Evolutionary conservation across 495 filamentous ascomycete species (phyloP), one percentile per base, ranked within the genome.

Genomic region (Bombardia bombarda): DNA sequence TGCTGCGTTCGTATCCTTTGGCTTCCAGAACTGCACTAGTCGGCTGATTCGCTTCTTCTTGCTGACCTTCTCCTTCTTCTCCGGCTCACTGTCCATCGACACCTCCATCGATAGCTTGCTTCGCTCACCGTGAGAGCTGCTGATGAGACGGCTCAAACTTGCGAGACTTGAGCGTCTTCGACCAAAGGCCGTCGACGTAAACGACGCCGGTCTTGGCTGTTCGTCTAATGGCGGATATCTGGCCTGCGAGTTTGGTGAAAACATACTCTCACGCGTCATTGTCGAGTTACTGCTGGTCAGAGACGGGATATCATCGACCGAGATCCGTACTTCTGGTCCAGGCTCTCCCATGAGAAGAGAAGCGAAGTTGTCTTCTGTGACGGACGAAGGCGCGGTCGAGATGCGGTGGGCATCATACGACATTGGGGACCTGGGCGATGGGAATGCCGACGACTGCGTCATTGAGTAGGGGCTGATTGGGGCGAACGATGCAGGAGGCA

Each of bases 201-300:
- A 73, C 0, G 84, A 89, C 13, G 78, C 73, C 7, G 84, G 80
- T 26, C 84, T 75, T 33, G 74, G 70, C 40, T 83, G 82, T 14
- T 73, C 71, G 16, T 49, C 49, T 18, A 56, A 38, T 19, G 58
- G 50, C 26, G 50, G 61, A 36, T 50, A 50, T 22, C 58, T 50
- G 16, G 62, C 51, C 37, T 60, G 53, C 3, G 53, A 56, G 14
- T 58, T 35, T 9, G 66, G 59, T 0, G 56, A 47, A n/a, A 66
- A 65, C 10, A 60, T 52, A 55, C 73, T 74, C 23, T 78, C 78
- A 43, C 82, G 81, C 3, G 86, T 87, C 79, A 81, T 85, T 12
- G 87, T 90, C 1, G 89, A 95, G 51, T 86, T 79, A 57, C 84
- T 89, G 62, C 84, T 90, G 14, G 83, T 89, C 22, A 95, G 63